Conservation (phyloP, 345 rosid species). For the Pelargonium nanum region DNA sequence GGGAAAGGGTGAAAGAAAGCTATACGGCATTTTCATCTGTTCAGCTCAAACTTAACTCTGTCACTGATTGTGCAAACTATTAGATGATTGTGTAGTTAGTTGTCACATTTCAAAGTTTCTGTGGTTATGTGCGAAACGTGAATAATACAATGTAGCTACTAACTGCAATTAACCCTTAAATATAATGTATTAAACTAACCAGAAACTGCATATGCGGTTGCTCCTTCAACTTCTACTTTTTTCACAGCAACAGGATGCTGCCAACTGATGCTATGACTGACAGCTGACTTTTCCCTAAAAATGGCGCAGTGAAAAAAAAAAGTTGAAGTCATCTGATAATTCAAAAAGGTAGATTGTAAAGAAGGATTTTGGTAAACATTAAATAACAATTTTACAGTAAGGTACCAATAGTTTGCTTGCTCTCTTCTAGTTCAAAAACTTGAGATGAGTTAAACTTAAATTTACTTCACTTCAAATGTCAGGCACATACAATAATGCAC, state of each 20-base stretch:
- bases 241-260: conserved; percentile 51
- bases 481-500: too few relatives aligned
- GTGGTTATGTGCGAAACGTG: not conserved
- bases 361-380: not conserved
- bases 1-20: too few relatives aligned
- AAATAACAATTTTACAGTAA: not conserved
- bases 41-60: too few relatives aligned
- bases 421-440: too few relatives aligned
- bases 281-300: conserved; percentile 71
- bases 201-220: conserved; percentile 63
- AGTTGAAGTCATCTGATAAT: not conserved
- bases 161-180: too few relatives aligned
- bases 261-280: conserved; percentile 81
- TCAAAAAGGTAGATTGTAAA: too few relatives aligned
- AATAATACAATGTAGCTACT: too few relatives aligned
- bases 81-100: too few relatives aligned
- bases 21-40: too few relatives aligned
- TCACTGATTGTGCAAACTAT: too few relatives aligned
- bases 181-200: conserved; percentile 27
- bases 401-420: not conserved
- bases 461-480: too few relatives aligned
- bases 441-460: not conserved
- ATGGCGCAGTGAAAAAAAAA: not conserved
- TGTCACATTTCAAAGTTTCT: too few relatives aligned
- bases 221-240: conserved; percentile 51